Evolutionary conservation across 495 filamentous ascomycete genomes (phyloP).

Genomic region (Stereocaulon alpinum): DNA sequence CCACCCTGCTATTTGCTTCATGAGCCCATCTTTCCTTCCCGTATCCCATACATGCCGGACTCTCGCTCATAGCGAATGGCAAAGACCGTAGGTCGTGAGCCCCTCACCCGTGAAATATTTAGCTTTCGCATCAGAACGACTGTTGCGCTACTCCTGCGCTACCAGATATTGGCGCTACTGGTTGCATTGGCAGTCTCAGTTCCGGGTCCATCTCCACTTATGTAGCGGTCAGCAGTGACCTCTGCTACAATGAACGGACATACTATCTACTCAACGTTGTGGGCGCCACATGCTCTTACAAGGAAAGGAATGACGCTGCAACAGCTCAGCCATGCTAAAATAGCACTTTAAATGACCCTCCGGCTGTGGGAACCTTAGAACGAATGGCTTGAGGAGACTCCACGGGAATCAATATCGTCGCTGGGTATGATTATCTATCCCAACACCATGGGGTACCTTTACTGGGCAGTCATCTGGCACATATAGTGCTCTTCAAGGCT

Average conservation of each 20-base stretch:
- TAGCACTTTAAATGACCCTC: background rate
- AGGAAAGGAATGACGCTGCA: background rate
- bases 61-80: background rate
- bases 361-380: background rate
- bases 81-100: too few relatives aligned
- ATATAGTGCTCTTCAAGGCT: background rate
- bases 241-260: background rate
- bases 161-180: background rate
- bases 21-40: background rate
- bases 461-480: background rate
- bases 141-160: background rate
- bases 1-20: background rate
- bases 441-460: background rate
- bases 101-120: too few relatives aligned
- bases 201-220: background rate
- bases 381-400: background rate
- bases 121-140: too few relatives aligned
- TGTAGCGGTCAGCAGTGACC: background rate
- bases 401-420: background rate
- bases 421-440: background rate
- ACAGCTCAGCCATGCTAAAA: background rate
- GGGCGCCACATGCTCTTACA: background rate
- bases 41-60: too few relatives aligned
- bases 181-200: background rate
- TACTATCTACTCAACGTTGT: constrained; percentile 1